These are phyloP conservation scores for Penicillium sp. DNA, from an alignment of 2,329 filamentous ascomycete genomes.

Conservation along the genomic window DNA sequence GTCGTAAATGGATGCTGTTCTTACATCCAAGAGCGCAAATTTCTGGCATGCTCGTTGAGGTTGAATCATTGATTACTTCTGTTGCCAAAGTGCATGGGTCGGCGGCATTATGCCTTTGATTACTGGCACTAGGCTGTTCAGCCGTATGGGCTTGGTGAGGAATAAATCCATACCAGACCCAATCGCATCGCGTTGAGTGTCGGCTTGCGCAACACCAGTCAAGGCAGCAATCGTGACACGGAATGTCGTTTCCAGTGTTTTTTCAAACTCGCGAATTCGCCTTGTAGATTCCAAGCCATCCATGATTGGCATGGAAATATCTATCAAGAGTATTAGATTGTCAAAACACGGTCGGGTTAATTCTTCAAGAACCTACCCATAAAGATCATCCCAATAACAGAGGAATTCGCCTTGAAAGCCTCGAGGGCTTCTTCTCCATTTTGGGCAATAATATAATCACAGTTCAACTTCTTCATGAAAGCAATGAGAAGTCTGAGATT, in stretches of 20 bases:
- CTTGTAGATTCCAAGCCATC: conserved; percentile 33
- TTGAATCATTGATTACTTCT: neutral
- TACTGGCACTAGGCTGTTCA: conserved; percentile 4
- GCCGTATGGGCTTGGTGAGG: conserved; percentile 32
- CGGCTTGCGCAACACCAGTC: conserved; percentile 31
- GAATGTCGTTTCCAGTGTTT: neutral
- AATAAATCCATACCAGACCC: conserved; percentile 33
- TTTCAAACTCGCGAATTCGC: conserved; percentile 30
- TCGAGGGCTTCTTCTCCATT: conserved; percentile 37
- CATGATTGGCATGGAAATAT: conserved; percentile 41
- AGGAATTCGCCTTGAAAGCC: conserved; percentile 21
- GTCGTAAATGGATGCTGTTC: neutral
- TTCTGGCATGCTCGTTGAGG: neutral
- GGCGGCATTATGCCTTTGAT: conserved; percentile 1
- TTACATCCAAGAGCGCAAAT: neutral
- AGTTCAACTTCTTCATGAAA: conserved; percentile 31
- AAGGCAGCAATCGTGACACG: conserved; percentile 27
- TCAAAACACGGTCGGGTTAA: too few relatives aligned
- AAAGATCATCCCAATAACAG: conserved; percentile 12
- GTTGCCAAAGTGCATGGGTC: conserved; percentile 1
- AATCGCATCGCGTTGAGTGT: conserved; percentile 30
- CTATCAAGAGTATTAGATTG: conserved; percentile 15
- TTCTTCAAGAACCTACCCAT: conserved; percentile 17
- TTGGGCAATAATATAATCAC: conserved; percentile 32
- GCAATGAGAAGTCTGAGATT: conserved; percentile 35